Base-by-base conservation (phyloP, 2,329 filamentous ascomycete species). In the Trichoderma afroharzianum region DNA sequence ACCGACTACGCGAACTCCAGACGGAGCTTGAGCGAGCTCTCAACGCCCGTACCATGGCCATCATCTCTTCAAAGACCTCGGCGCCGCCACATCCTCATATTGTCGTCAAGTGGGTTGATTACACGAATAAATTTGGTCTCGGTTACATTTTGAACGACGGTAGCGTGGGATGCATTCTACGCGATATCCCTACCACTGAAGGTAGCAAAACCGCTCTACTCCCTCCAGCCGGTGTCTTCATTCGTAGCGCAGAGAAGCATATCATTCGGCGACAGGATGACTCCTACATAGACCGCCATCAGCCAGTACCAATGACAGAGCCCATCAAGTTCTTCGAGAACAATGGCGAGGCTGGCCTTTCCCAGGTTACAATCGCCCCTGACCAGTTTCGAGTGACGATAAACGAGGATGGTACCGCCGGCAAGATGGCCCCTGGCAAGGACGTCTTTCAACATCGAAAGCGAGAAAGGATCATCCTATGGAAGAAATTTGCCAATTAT, bases 81-180 rank as follows among this genome's bases (percentile, higher is more conserved):
- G 80, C 86, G 70, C 83, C 87, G 78, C 78, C 90, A 73, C 80
- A 91, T 78, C 86, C 91, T 78, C 82, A 90, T 78, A 88, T 91
- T 58, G 89, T 91, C 14, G 88, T 91, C 12, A 94, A 95, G 78
- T 96, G 93, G 93, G 93, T 96, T 7, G 93, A 96, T 79, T 96
- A 96, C 80, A 94, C 92, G 72, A 93, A 94, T 81, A 94, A 94
- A 79, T 94, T 94, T 79, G 93, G 93, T 14, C 86, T 96, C 18
- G 93, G 93, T 43, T 96, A 95, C 77, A 93, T 95, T 71, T 84
- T 96, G 68, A 93, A 93, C 73, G 92, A 95, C 74, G 93, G 93
- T 33, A 94, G 90, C 73, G 90, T 95, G 24, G 93, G 93, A 18
- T 94, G 92, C 74, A 88, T 91, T 63, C 82, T 90, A 64, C 84